phyloP scores from a whole-genome alignment of 805 yeast genomes.

The Saturnispora sanitii region DNA sequence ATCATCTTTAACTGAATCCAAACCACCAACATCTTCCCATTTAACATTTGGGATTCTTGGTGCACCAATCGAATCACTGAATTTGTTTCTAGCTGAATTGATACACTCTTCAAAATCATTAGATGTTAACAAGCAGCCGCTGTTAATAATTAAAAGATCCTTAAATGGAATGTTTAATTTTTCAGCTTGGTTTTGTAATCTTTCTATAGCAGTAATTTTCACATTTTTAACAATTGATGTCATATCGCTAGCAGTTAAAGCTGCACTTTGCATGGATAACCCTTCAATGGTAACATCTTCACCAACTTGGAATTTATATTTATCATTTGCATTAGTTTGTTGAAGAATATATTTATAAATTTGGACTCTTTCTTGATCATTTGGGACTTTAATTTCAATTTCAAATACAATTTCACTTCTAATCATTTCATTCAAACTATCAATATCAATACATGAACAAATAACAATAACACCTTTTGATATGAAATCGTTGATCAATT shows the following conservation, averaged over 20 bases:
- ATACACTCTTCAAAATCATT: constrained; percentile 62
- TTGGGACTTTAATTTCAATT: constrained; percentile 65
- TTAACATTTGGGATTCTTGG: constrained; percentile 90
- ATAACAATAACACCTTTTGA: constrained; percentile 41
- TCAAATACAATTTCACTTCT: constrained; percentile 70
- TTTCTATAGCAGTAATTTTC: constrained; percentile 43
- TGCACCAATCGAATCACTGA: constrained; percentile 92
- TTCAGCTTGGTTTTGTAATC: constrained; percentile 31
- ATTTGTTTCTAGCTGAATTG: constrained; percentile 73
- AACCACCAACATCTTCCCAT: constrained; percentile 97
- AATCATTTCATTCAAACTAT: constrained; percentile 53
- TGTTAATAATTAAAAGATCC: constrained; percentile 37
- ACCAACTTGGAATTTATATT: constrained; percentile 23
- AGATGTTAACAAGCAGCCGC: constrained; percentile 45
- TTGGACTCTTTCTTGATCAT: constrained; percentile 58
- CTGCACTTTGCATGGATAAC: constrained; percentile 83
- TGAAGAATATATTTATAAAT: constrained; percentile 47
- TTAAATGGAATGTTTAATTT: constrained; percentile 18
- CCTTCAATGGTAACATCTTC: constrained; percentile 45
- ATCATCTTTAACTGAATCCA: constrained; percentile 82
- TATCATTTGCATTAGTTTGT: constrained; percentile 5
- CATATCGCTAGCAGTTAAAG: constrained; percentile 79
- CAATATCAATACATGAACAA: constrained; percentile 62
- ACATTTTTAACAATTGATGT: constrained; percentile 61
- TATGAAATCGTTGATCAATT: constrained; percentile 47